Base-by-base conservation (phyloP, 2,329 filamentous ascomycete genomes). In the Thelonectria rubi region DNA sequence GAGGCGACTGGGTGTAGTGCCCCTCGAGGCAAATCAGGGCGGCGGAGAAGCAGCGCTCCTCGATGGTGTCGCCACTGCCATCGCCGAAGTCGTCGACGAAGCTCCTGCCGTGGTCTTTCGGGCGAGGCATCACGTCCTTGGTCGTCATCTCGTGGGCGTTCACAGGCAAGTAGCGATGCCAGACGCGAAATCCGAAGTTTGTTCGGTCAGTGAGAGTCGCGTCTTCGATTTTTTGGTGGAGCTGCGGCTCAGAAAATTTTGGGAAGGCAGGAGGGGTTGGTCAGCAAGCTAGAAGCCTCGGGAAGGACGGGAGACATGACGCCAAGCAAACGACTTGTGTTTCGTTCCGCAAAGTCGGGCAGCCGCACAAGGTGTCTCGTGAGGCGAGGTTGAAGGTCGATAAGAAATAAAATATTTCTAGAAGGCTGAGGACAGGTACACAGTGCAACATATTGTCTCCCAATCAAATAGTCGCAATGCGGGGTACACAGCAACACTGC, bases 21-120 rank as follows among this genome's bases (percentile, higher is more conserved):
- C 84, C 84, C 73, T 89, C 86, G 55, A 89, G 80, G 69, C 84
- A 85, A 70, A 88, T 83, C 71, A 90, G 79, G 15, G 84, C 85
- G 1, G 84, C 84, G 2, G 82, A 81, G 74, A 90, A 89, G 73
- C 81, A 84, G 61, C 87, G 80, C 77, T 90, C 87, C 75, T 90
- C 87, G 70, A 89, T 87, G 39, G 84, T 84, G 72, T 87, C 76
- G 32, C 71, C 72, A 12, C 60, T 48, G 14, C 63, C 65, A 32
- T 69, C 69, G 30, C 65, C 63, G 18, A 58, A 64, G 14, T 55
- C 48, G 10, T 69, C 68, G 9, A 54, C 32, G 14, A 59, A 37
- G n/a, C 68, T 34, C 32, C 56, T 62, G 7, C 58, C 62, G 32
- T 69, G 65, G 50, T 76, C 75, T 15, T 66, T 60, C 34, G 72